Base-by-base conservation (phyloP, 2,329 filamentous ascomycete species). In the Exophiala sideris region DNA sequence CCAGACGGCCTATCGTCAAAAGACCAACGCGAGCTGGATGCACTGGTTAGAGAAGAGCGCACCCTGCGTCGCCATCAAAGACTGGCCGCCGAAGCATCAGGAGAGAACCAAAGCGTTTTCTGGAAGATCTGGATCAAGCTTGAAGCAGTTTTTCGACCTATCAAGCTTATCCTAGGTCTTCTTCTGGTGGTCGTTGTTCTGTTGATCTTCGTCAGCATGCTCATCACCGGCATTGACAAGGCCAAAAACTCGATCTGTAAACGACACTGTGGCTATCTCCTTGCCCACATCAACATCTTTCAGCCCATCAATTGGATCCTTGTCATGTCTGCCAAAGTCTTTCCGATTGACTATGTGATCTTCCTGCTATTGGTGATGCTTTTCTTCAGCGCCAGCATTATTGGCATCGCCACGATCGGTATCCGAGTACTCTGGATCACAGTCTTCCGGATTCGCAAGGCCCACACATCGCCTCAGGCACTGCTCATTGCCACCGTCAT, bases 381-480 rank as follows among this genome's bases (percentile, higher is more conserved):
- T 63, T 85, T 99, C 70, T 97, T 99, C 74, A 85, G 82, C 72
- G 87, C 89, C 65, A 91, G 91, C 8, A 86, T 99, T 48, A 83
- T 90, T 1, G 94, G 94, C 12, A 84, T 97, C 49, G 88, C 91
- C 3, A 82, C 84, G 1, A 82, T 96, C 54, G 94, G 94, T 42
- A 96, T 99, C 65, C 88, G 94, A 61, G 96, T 99, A 79, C 81
- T 99, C 48, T 99, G 94, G 94, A 79, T 99, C 64, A 87, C 83
- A 54, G 84, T 99, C 66, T 97, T 97, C 80, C 85, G 87, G 69
- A 92, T 99, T 65, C 84, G 90, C 65, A 89, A 87, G 66, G 90
- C 91, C 24, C 85, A 91, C 63, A 97, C 92, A 1, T 87, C 89
- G 0, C 94, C 94, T 0, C 94, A 97, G 70, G 94, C 92, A 1